These are phyloP conservation scores for Suhomyces kilbournensis DNA, from an alignment of 805 yeast species.

Conservation along the genomic window DNA sequence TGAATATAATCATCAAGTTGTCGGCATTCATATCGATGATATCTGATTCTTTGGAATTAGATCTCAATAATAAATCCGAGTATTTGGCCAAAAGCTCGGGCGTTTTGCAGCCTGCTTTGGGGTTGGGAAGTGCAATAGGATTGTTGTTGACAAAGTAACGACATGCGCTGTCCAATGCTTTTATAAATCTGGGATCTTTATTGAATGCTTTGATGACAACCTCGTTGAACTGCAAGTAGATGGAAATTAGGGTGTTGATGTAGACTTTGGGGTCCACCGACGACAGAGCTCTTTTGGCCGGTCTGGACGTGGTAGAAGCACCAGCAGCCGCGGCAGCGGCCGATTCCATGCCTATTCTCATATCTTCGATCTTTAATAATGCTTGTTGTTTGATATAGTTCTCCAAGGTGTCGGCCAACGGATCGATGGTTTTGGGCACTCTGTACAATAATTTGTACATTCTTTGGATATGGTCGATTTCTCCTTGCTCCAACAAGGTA, in stretches of 20 bases:
- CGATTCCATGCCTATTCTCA: constrained; percentile 32
- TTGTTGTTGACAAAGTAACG: constrained; percentile 79
- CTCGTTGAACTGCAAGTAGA: constrained; percentile 63
- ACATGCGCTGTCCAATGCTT: constrained; percentile 88
- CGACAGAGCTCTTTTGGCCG: constrained; percentile 12
- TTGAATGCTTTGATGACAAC: constrained; percentile 68
- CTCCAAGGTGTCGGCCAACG: constrained; percentile 71
- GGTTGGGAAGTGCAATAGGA: constrained; percentile 67
- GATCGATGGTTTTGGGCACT: constrained; percentile 75
- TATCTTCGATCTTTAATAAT: constrained; percentile 52
- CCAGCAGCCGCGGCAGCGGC: constrained; percentile 6
- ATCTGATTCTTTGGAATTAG: constrained; percentile 66
- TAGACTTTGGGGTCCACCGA: constrained; percentile 71
- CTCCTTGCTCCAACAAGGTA: constrained; percentile 68
- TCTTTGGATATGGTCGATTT: constrained; percentile 69
- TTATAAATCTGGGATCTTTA: constrained; percentile 73
- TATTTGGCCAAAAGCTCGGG: constrained; percentile 91
- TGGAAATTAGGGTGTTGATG: constrained; percentile 69
- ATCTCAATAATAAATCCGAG: constrained; percentile 78
- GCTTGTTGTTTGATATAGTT: constrained; percentile 59
- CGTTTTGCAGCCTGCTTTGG: constrained; percentile 66
- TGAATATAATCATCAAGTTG: constrained; percentile 83
- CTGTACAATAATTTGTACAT: constrained; percentile 74
- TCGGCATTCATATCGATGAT: constrained; percentile 71
- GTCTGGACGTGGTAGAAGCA: constrained; percentile 10